Evolutionary conservation across 2,329 filamentous ascomycete species (phyloP), one percentile per base, ranked within the genome.

Genomic region (Colletotrichum liriopes): DNA sequence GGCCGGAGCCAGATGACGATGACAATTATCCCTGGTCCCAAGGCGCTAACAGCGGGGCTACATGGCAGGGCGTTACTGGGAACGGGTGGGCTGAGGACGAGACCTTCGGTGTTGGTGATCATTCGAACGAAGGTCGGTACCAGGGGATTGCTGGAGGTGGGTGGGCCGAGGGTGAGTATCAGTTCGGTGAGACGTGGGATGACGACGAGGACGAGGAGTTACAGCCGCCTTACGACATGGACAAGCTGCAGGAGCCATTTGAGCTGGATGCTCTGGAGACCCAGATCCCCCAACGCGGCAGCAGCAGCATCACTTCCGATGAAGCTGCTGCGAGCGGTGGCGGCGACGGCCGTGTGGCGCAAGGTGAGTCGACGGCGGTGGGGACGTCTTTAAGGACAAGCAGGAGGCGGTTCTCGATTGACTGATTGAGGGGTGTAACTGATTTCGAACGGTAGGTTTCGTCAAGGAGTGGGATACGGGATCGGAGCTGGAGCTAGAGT

Each of bases 341-440:
- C 23, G 45, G 9, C 9, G 43, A 23, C 41, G 12, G 29, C 8
- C 9, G 45, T 20, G 47, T 29, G 60, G 35, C 29, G 60, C 60
- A 52, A 63, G 60, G 47, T 63, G 35, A 63, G 60, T 63, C 47
- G 47, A 47, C 35, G 11, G 35, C 12, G 35, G 47, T 23, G 47
- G 35, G 5, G 45, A 37, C 32, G 14, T 51, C 14, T 8, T 9
- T 8, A 9, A 52, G 5, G 6, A n/a, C 35, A 23, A n/a, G n/a
- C 14, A 29, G 2, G n/a, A 8, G 11, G 9, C 47, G 9, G 32
- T 4, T 41, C 18, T 29, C 60, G 5, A 41, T 52, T 63, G 16
- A 41, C 2, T 63, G 60, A 62, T 18, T 39, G 35, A 11, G 32
- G 11, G 43, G 9, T 26, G 32, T 26, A 12, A 63, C 47, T 63